Conservation (phyloP, 108 stramenopile species). For the Nitzschia sp. region DNA sequence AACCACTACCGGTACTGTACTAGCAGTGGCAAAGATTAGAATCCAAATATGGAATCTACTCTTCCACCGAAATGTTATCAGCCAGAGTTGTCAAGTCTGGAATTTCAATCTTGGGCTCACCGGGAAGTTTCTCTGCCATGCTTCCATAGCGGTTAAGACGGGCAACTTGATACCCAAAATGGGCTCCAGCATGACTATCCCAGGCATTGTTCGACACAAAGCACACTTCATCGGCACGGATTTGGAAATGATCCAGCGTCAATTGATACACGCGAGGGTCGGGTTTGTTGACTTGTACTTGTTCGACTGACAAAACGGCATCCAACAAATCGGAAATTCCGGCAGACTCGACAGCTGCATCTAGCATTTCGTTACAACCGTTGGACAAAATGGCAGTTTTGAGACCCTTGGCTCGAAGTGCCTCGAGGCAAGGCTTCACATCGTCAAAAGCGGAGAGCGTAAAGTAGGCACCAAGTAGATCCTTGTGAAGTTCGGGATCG, state of each 20-base stretch:
- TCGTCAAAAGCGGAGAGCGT: constrained; percentile 1
- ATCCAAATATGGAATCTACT: too few species aligned
- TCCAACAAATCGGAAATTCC: not conserved
- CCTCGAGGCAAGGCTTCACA: not conserved
- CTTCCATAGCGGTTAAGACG: not conserved
- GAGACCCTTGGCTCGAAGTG: not conserved
- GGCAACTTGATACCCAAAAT: not conserved
- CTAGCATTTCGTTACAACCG: not conserved
- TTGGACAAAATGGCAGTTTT: constrained; percentile 1
- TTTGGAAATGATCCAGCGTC: not conserved
- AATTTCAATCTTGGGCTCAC: not conserved
- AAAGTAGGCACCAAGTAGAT: not conserved
- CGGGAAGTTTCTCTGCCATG: not conserved
- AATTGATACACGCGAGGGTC: not conserved
- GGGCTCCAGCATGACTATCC: constrained; percentile 1
- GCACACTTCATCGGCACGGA: not conserved
- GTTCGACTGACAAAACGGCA: not conserved
- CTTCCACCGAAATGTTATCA: not conserved
- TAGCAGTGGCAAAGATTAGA: too few species aligned
- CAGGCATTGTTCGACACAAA: not conserved
- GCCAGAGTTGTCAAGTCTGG: not conserved
- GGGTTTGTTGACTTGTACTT: not conserved
- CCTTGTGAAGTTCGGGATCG: not conserved
- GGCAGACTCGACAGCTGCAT: not conserved
- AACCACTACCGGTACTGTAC: too few species aligned